Evolutionary conservation across 768 basidiomycete species (phyloP), one percentile per base, ranked within the genome.

Genomic region (Termitomyces sp.): DNA sequence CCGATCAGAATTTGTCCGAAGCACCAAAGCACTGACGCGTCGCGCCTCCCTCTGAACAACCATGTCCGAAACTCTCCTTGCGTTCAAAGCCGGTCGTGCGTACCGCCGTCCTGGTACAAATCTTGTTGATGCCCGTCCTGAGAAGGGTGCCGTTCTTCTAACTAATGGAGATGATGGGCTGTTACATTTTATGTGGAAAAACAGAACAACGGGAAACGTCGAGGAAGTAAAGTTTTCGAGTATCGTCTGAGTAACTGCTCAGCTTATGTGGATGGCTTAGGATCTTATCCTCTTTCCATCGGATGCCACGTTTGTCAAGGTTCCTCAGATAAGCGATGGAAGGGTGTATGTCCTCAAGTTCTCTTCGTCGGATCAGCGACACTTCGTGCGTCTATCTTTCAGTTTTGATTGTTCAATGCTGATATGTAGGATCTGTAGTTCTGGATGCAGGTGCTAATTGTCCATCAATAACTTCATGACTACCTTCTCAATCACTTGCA

Each of bases 331-430:
- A 7, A 48, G 64, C 10, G 74, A 75, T 32, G 90, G 88, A 6
- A 76, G 92, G 58, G 84, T 87, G 5, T 92, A 90, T 62, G 90
- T 95, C 58, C 85, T 96, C 68, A 92, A 90, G 71, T 96, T 97
- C 74, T 85, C 88, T 0, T 93, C 90, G 21, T 95, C 93, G 14
- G 81, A 92, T 66, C 89, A 92, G 65, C 82, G 84, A 58, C 89
- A 94, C 68, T 96, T 97, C 68, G 93, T 95, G 84, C 76, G n/a
- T 52, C 15, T 34, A 59, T 59, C 10, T 56, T 2, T 34, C 54
- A 17, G 34, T n/a, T 9, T 34, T 14, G 7, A 46, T 14, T 15
- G 49, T 3, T 43, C 15, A 3, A 19, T 30, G 22, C 40, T 40
- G 11, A 53, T 19, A 22, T 34, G 48, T 52, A 57, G 59, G 22